Evolutionary conservation across 495 filamentous ascomycete species (phyloP).

Genomic region (Acidiella bohemica): DNA sequence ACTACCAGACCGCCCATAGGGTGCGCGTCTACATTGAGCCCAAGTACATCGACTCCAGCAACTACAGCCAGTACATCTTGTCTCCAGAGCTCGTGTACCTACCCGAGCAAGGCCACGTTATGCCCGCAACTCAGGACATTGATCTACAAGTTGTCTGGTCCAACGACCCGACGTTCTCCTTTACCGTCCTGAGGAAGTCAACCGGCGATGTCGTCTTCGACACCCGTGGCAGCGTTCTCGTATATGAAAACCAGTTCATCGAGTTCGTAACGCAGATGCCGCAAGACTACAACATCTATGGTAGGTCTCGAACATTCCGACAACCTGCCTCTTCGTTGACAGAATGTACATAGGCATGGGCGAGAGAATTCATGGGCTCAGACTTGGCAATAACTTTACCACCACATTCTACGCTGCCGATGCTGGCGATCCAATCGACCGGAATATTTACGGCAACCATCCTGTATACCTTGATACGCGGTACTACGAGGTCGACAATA

Average conservation of each 20-base stretch:
- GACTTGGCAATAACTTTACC: conserved; percentile 44
- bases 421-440: conserved; percentile 46
- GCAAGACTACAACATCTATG: conserved; percentile 48
- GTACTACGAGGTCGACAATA: conserved; percentile 43
- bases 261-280: conserved; percentile 46
- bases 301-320: too few relatives aligned
- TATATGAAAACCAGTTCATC: conserved; percentile 53
- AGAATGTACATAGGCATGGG: too few relatives aligned
- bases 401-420: conserved; percentile 63
- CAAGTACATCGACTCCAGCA: conserved; percentile 40
- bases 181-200: conserved; percentile 42
- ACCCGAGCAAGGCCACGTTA: conserved; percentile 34
- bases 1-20: conserved; percentile 43
- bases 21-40: conserved; percentile 72
- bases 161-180: conserved; percentile 48
- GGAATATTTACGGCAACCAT: conserved; percentile 43
- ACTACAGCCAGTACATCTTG: conserved; percentile 66
- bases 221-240: conserved; percentile 40
- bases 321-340: too few relatives aligned
- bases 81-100: conserved; percentile 49
- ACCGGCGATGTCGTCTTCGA: conserved; percentile 46
- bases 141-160: conserved; percentile 38
- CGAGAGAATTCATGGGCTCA: conserved; percentile 45
- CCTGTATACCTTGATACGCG: conserved; percentile 53
- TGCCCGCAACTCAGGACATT: conserved; percentile 25